phyloP scores from a whole-genome alignment of 2,329 filamentous ascomycete genomes.

The Stagonosporopsis vannaccii region DNA sequence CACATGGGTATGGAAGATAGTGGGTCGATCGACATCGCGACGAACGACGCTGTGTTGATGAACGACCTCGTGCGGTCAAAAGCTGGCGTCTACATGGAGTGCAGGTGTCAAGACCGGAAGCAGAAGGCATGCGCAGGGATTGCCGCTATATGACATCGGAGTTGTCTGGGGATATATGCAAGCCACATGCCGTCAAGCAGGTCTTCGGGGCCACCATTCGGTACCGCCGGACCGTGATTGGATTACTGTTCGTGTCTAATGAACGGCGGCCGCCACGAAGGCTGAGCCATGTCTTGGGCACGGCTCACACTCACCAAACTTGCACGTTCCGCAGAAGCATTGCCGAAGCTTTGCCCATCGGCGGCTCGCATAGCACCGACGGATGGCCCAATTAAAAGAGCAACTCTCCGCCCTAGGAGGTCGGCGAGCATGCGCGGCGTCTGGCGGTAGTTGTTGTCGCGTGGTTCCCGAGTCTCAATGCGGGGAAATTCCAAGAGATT shows the following conservation, averaged over 20 bases:
- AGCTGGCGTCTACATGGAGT: constrained; percentile 16
- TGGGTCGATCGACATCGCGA: constrained; percentile 12
- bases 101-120: constrained; percentile 4
- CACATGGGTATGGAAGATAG: constrained; percentile 22
- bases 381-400: background rate
- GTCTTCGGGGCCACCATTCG: background rate
- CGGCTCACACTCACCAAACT: constrained; percentile 8
- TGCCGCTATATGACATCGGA: constrained; percentile 14
- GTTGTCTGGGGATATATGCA: constrained; percentile 2
- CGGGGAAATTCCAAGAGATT: constrained; percentile 11
- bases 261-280: constrained; percentile 10
- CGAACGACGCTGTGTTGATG: constrained; percentile 5
- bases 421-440: constrained; percentile 1
- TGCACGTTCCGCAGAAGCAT: background rate
- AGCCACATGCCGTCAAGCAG: constrained; percentile 13
- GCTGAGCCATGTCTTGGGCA: constrained; percentile 4
- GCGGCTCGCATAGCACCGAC: background rate
- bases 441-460: background rate
- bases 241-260: background rate
- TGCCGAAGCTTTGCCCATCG: background rate
- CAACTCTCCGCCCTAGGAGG: background rate
- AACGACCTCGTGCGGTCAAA: constrained; percentile 4
- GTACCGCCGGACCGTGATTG: constrained; percentile 2
- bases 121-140: background rate
- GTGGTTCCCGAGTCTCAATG: constrained; percentile 1